Evolutionary conservation across 306 rosid species (phyloP).

Genomic region (Rosa persica): DNA sequence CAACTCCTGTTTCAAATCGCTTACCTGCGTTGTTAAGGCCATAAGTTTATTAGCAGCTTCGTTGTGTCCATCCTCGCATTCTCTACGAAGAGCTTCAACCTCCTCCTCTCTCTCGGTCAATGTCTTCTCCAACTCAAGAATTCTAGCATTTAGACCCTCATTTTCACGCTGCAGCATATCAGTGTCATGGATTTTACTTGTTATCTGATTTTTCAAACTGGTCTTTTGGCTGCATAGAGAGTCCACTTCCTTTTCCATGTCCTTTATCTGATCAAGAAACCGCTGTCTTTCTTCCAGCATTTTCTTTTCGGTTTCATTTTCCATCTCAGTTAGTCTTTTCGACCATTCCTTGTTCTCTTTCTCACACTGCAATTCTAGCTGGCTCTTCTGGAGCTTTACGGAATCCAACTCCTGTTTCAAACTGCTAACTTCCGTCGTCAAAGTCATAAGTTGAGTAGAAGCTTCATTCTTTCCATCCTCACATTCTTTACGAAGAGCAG

Average conservation of each 20-base stretch:
- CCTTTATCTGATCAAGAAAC: slow-evolving; percentile 31
- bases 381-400: slow-evolving; percentile 38
- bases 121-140: slow-evolving; percentile 24
- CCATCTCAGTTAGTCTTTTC: slow-evolving; percentile 29
- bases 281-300: slow-evolving; percentile 37
- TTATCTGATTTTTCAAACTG: slow-evolving; percentile 38
- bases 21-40: slow-evolving; percentile 29
- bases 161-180: slow-evolving; percentile 20
- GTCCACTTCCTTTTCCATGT: slow-evolving; percentile 45
- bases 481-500: slow-evolving; percentile 14
- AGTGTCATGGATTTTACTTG: slow-evolving; percentile 13
- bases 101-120: slow-evolving; percentile 39
- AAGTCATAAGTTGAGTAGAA: slow-evolving; percentile 30
- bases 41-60: slow-evolving; percentile 38
- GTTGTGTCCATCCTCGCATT: slow-evolving; percentile 12
- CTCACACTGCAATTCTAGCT: slow-evolving; percentile 44
- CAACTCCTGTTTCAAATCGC: slow-evolving; percentile 35
- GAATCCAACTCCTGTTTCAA: slow-evolving; percentile 47
- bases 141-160: slow-evolving; percentile 10
- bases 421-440: slow-evolving; percentile 28
- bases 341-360: slow-evolving; percentile 33
- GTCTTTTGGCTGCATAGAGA: slow-evolving; percentile 22
- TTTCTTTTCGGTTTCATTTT: slow-evolving; percentile 22
- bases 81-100: slow-evolving; percentile 21
- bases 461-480: slow-evolving; percentile 29